Base-by-base conservation (phyloP, 441 rosid genomes). In the Adansonia gregorii region DNA sequence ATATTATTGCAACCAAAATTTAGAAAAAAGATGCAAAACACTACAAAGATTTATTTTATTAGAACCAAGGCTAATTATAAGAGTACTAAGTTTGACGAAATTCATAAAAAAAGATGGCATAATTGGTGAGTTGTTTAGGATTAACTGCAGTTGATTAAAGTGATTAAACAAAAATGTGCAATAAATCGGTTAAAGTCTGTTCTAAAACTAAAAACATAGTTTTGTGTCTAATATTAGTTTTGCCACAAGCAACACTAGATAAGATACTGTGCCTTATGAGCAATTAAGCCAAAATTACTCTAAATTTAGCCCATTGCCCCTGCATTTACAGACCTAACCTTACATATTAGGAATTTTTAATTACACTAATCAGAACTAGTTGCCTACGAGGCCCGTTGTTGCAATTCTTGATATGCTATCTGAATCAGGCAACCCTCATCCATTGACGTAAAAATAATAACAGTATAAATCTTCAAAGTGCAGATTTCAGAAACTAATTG, bases 401-500 rank as follows among this genome's bases (percentile, higher is more conserved):
- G 4, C 9, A 55, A 17, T 17, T 9, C 51, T 43, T 10, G 12
- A 56, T 7, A 39, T 19, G 51, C 12, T 35, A 72, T 54, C 75
- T 6, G 10, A 20, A 41, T 11, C 35, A 43, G 41, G 8, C 66
- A 19, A 73, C 17, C 51, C 31, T 72, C 27, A 41, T 55, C 11
- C 35, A 41, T 55, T 35, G 64, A 55, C 31, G 65, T 72, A 55
- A 35, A 56, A 55, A 72, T 56, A 6, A 12, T 31, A 3, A 41
- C 3, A 69, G 24, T 11, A 73, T 55, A 73, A 19, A 41, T 20
- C n/a, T 11, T 41, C 54, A 41, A 19, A 19, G 45, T 63, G 70
- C 56, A 24, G 22, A 51, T 74, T 48, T 48, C 51, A 17, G 60
- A 46, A 64, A 75, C 73, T 77, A 82, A 79, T 67, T 76, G 45